Evolutionary conservation across 1,284 basidiomycete genomes (phyloP).

Genomic region (Amylostereum areolatum): DNA sequence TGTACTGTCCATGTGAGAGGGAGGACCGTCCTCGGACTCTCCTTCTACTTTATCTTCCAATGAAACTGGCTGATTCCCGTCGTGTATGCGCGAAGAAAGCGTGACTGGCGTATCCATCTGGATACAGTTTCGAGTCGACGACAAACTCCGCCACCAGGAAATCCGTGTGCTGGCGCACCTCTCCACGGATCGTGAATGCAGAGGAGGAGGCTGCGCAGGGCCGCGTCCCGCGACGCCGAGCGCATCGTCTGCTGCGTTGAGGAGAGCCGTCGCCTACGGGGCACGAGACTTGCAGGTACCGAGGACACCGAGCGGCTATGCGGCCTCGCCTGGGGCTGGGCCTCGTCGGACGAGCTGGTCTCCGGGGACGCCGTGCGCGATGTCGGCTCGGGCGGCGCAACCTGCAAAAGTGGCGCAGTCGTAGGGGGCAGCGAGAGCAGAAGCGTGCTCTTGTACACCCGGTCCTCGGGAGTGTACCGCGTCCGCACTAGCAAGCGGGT

Average conservation of each 20-base stretch:
- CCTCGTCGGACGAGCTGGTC: conserved; percentile 1
- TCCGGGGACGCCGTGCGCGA: neutral
- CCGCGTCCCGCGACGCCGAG: conserved; percentile 25
- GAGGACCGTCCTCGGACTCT: conserved; percentile 22
- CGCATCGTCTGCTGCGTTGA: conserved; percentile 12
- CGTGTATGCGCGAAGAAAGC: conserved; percentile 40
- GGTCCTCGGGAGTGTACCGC: conserved; percentile 41
- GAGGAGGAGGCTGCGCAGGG: conserved; percentile 32
- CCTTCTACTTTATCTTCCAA: conserved; percentile 11
- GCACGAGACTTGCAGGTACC: conserved; percentile 6
- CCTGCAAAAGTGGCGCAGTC: conserved; percentile 7
- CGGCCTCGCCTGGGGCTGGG: conserved; percentile 1
- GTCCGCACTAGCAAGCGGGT: conserved; percentile 46
- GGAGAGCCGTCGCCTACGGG: conserved; percentile 14
- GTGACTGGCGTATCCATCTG: conserved; percentile 60
- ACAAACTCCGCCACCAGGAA: conserved; percentile 67
- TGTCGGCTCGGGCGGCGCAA: conserved; percentile 1
- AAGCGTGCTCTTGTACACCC: conserved; percentile 44
- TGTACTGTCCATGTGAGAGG: conserved; percentile 52
- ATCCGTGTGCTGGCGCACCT: conserved; percentile 50
- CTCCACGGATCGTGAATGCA: conserved; percentile 56
- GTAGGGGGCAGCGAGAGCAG: conserved; percentile 26
- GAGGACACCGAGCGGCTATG: conserved; percentile 12
- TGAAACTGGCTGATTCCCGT: conserved; percentile 19
- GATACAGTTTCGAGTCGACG: conserved; percentile 72